These are phyloP conservation scores for Carex parvula DNA, from an alignment of 176 grass and related monocot genomes.

Conservation along the genomic window DNA sequence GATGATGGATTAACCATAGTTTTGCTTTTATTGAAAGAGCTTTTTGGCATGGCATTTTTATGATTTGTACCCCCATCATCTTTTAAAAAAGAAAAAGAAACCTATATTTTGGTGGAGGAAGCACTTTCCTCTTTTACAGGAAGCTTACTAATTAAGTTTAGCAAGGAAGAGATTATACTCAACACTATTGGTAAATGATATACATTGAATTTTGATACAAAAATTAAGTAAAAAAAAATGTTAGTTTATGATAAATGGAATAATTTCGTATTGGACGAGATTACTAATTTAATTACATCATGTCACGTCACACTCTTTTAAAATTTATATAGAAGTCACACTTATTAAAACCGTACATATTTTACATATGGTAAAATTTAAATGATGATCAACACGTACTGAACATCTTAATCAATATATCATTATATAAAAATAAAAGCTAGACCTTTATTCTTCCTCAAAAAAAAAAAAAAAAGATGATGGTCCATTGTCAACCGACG, in stretches of 20 bases:
- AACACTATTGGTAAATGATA: background rate
- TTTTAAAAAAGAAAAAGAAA: background rate
- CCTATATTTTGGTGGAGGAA: conserved; percentile 11
- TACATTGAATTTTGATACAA: background rate
- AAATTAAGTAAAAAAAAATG: background rate
- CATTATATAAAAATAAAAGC: no score
- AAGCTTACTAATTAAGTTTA: conserved; percentile 18
- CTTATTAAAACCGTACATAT: background rate
- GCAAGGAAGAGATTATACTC: background rate
- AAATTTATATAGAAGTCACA: background rate
- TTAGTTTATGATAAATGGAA: background rate
- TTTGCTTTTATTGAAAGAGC: conserved; percentile 19
- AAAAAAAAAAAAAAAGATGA: no score
- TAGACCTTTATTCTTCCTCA: no score
- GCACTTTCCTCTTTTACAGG: background rate
- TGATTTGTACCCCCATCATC: background rate
- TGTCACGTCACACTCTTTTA: background rate
- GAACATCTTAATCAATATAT: no score
- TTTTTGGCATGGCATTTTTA: conserved; percentile 15
- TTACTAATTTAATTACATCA: background rate
- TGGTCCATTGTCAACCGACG: no score
- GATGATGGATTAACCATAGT: conserved; percentile 9
- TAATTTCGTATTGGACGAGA: background rate
- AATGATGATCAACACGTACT: no score
- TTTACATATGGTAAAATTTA: no score